Evolutionary conservation across 306 rosid genomes (phyloP).

Genomic region (Dryas alaskensis): DNA sequence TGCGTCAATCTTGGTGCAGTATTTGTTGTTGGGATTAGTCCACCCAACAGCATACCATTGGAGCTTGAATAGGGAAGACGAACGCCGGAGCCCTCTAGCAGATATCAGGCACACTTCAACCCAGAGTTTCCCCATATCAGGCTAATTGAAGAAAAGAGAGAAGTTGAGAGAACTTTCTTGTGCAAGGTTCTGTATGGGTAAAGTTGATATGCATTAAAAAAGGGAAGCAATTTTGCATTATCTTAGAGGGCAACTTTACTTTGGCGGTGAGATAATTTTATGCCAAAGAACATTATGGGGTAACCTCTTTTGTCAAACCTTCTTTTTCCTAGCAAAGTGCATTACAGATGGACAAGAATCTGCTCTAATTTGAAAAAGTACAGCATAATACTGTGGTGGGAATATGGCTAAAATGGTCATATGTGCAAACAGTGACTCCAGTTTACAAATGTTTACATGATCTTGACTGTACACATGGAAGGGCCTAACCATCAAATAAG

Average conservation of each 20-base stretch:
- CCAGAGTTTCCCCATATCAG: conserved; percentile 66
- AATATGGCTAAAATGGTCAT: conserved; percentile 10
- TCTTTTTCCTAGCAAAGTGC: conserved; percentile 30
- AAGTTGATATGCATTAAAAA: conserved; percentile 17
- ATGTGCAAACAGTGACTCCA: neutral
- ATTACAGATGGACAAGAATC: conserved; percentile 42
- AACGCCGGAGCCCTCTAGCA: conserved; percentile 63
- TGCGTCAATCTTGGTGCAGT: conserved; percentile 73
- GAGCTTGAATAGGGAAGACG: conserved; percentile 67
- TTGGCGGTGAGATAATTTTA: conserved; percentile 22
- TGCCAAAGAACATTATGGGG: conserved; percentile 38
- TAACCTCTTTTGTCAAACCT: conserved; percentile 32
- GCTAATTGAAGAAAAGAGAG: conserved; percentile 25
- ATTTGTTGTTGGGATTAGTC: conserved; percentile 71
- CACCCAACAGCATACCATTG: conserved; percentile 89
- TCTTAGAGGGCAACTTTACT: conserved; percentile 54
- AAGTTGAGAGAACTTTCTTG: conserved; percentile 19
- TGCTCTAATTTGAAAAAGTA: conserved; percentile 8
- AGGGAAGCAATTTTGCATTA: conserved; percentile 29
- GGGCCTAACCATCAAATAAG: neutral
- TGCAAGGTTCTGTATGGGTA: conserved; percentile 23
- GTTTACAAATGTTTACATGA: conserved; percentile 6
- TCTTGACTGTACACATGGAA: conserved; percentile 16
- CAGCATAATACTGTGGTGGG: conserved; percentile 5
- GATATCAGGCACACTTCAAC: conserved; percentile 74